Conservation (phyloP, 2,329 filamentous ascomycete species). For the Seiridium unicorne region DNA sequence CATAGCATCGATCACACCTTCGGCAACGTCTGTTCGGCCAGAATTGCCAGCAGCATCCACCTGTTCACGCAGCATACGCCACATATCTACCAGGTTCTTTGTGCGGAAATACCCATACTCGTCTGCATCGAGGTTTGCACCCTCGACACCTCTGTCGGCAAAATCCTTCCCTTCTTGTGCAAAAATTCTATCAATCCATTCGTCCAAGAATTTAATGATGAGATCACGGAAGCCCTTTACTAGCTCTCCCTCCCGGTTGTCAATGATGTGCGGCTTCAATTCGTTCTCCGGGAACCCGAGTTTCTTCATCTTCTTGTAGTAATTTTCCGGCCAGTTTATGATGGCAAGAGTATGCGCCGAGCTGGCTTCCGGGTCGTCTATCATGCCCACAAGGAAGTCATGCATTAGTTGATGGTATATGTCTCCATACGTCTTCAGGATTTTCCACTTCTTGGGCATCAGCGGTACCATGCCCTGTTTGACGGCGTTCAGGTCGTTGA, state of each 20-base stretch:
- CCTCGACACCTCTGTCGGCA: slow-evolving; percentile 70
- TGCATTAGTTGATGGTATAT: slow-evolving; percentile 97
- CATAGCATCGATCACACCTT: slow-evolving; percentile 96
- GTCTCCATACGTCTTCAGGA: slow-evolving; percentile 83
- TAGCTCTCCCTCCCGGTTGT: slow-evolving; percentile 85
- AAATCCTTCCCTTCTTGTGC: slow-evolving; percentile 80
- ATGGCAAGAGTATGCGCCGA: slow-evolving; percentile 88
- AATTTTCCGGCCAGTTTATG: slow-evolving; percentile 92
- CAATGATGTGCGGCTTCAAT: slow-evolving; percentile 82
- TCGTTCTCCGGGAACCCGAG: slow-evolving; percentile 76
- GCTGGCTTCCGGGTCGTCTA: slow-evolving; percentile 81
- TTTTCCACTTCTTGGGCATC: slow-evolving; percentile 96
- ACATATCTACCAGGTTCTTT: slow-evolving; percentile 88
- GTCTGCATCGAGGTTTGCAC: slow-evolving; percentile 76
- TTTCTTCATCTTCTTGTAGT: slow-evolving; percentile 93
- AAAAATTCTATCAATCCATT: slow-evolving; percentile 96
- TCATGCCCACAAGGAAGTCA: slow-evolving; percentile 79
- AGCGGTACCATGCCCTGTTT: slow-evolving; percentile 87
- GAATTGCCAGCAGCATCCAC: slow-evolving; percentile 82
- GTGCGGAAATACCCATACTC: slow-evolving; percentile 90
- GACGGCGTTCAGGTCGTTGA: slow-evolving; percentile 95
- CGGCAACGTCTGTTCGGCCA: slow-evolving; percentile 82
- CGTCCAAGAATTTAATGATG: slow-evolving; percentile 92
- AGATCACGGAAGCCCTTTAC: slow-evolving; percentile 92
- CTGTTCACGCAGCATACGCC: slow-evolving; percentile 96